Evolutionary conservation across 2,329 filamentous ascomycete genomes (phyloP).

Genomic region (Pestalotiopsis sp.): DNA sequence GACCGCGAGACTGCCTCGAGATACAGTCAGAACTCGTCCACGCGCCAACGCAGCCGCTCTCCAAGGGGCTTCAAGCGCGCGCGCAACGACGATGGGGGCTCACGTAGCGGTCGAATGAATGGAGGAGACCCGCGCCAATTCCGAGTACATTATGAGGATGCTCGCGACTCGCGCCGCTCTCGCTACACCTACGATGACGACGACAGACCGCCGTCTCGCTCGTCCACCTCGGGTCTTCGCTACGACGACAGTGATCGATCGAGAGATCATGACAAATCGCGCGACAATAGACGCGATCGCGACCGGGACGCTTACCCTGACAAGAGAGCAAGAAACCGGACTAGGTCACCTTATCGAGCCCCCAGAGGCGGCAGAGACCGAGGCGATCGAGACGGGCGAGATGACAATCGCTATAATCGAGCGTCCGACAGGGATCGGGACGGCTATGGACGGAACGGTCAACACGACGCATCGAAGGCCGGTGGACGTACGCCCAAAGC

Average conservation of each 20-base stretch:
- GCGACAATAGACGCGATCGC: conserved; percentile 50
- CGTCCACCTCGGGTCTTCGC: conserved; percentile 37
- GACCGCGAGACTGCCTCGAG: conserved; percentile 41
- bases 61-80: conserved; percentile 70
- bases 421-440: conserved; percentile 31
- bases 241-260: conserved; percentile 57
- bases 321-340: conserved; percentile 56
- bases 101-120: conserved; percentile 41
- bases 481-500: conserved; percentile 64
- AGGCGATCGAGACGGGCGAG: conserved; percentile 24
- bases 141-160: conserved; percentile 65
- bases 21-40: conserved; percentile 46
- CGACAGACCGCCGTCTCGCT: conserved; percentile 51
- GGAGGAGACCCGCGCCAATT: conserved; percentile 60
- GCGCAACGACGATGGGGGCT: conserved; percentile 63
- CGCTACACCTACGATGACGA: conserved; percentile 60
- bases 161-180: conserved; percentile 47
- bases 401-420: conserved; percentile 26
- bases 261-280: conserved; percentile 27
- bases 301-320: conserved; percentile 53
- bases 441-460: conserved; percentile 44
- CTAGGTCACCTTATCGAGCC: conserved; percentile 31
- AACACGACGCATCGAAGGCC: conserved; percentile 52
- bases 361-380: conserved; percentile 30
- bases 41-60: conserved; percentile 57